Evolutionary conservation across 1,284 basidiomycete species (phyloP).

Genomic region (Austroboletus olivaceoglutinosus): DNA sequence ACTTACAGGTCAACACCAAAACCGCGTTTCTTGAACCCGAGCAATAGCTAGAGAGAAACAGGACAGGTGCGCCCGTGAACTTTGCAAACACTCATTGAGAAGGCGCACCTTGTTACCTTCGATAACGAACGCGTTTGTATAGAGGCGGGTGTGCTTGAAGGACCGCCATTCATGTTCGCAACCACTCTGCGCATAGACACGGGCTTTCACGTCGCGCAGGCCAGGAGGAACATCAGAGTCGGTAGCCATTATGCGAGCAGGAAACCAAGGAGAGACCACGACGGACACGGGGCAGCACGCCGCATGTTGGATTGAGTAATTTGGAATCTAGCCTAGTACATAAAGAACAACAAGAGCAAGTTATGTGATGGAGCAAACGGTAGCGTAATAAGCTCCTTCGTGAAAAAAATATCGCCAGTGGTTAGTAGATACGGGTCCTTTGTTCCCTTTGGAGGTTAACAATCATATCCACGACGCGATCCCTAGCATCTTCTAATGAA

Average conservation of each 20-base stretch:
- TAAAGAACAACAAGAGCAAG: not conserved
- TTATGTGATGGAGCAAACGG: not conserved
- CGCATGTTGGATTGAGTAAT: not conserved
- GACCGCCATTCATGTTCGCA: slow-evolving; percentile 26
- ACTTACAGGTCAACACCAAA: slow-evolving; percentile 44
- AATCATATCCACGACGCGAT: slow-evolving; percentile 65
- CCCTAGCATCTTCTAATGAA: slow-evolving; percentile 63
- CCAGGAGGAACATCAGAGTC: slow-evolving; percentile 26
- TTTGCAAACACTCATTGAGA: not conserved
- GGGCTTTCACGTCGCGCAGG: slow-evolving; percentile 16
- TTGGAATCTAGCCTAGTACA: slow-evolving; percentile 7
- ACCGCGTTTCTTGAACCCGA: slow-evolving; percentile 49
- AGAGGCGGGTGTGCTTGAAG: slow-evolving; percentile 26
- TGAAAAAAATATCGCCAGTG: not conserved
- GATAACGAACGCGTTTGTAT: slow-evolving; percentile 39
- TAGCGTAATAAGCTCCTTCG: not conserved
- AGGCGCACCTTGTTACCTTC: slow-evolving; percentile 23
- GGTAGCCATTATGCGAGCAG: slow-evolving; percentile 11
- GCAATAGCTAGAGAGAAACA: slow-evolving; percentile 36
- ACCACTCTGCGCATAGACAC: slow-evolving; percentile 24
- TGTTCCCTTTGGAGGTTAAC: slow-evolving; percentile 47
- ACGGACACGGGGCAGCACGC: no score
- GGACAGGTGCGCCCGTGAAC: not conserved
- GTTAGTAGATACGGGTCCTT: slow-evolving; percentile 16
- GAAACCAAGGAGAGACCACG: no score